These are phyloP conservation scores for Gillenia trifoliata DNA, from an alignment of 306 rosid genomes.

Conservation along the genomic window DNA sequence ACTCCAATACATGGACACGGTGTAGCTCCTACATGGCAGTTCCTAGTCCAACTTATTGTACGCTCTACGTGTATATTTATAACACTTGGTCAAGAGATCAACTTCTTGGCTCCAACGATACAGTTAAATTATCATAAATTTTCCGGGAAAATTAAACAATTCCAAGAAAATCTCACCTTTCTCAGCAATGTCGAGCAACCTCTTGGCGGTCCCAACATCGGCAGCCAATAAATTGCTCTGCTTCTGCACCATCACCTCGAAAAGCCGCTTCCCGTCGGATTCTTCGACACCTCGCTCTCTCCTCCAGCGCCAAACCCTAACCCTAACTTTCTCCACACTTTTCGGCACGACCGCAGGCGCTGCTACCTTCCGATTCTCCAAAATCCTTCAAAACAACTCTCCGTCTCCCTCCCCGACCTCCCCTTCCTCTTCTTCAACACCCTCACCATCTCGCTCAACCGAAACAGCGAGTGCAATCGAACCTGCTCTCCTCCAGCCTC, in stretches of 20 bases:
- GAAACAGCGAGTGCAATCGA: conserved; percentile 54
- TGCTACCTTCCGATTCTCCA: conserved; percentile 68
- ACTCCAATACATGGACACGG: background rate
- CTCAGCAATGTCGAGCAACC: conserved; percentile 77
- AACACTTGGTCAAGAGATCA: conserved; percentile 5
- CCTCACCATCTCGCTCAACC: conserved; percentile 71
- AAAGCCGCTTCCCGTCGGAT: conserved; percentile 81
- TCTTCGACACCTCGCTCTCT: conserved; percentile 71
- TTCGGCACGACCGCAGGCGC: conserved; percentile 40
- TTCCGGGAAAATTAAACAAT: background rate
- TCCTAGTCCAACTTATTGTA: background rate
- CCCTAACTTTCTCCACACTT: conserved; percentile 28
- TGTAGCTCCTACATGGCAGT: background rate
- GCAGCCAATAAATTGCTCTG: conserved; percentile 87
- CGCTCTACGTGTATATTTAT: background rate
- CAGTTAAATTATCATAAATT: background rate
- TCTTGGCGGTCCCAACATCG: conserved; percentile 77
- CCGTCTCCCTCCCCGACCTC: conserved; percentile 68
- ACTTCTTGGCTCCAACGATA: background rate
- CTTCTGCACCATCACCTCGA: conserved; percentile 74
- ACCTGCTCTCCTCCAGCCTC: conserved; percentile 72
- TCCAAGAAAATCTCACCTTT: conserved; percentile 39
- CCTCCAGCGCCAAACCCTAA: conserved; percentile 47
- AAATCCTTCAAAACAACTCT: conserved; percentile 46
- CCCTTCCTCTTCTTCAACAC: conserved; percentile 74